These are phyloP conservation scores for Myxozyma sirexii DNA, from an alignment of 805 yeast species.

Conservation along the genomic window DNA sequence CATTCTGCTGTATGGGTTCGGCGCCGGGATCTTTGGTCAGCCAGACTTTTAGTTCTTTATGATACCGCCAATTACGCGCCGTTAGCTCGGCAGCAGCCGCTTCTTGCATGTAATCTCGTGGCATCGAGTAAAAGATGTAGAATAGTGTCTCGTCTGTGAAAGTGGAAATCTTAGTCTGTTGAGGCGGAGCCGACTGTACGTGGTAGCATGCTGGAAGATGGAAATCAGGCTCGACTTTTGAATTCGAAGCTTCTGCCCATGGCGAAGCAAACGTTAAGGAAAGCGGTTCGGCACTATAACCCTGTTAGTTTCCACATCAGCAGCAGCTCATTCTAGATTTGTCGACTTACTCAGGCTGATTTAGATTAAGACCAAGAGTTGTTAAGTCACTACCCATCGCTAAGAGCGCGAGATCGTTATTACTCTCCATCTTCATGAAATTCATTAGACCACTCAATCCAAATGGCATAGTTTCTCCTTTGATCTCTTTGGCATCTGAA, in stretches of 20 bases:
- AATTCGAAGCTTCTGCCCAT: conserved; percentile 89
- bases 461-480: conserved; percentile 58
- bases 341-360: conserved; percentile 44
- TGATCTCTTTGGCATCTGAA: neutral
- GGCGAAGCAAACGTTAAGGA: conserved; percentile 81
- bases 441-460: conserved; percentile 69
- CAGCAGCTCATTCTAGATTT: too few relatives aligned
- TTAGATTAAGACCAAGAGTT: conserved; percentile 64
- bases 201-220: conserved; percentile 60
- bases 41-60: conserved; percentile 95
- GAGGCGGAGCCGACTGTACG: conserved; percentile 49
- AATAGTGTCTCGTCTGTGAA: conserved; percentile 91
- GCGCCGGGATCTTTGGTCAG: conserved; percentile 87
- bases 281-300: conserved; percentile 45
- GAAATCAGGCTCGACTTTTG: conserved; percentile 86
- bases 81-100: conserved; percentile 89
- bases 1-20: conserved; percentile 81
- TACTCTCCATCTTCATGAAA: conserved; percentile 62
- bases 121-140: conserved; percentile 89
- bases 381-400: conserved; percentile 77
- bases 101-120: conserved; percentile 91
- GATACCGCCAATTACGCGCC: conserved; percentile 94
- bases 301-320: too few relatives aligned
- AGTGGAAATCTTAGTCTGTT: conserved; percentile 48
- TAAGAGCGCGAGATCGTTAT: conserved; percentile 60